Percentiles rank a stretch among this genome's conserved stretches.
phyloP scores from a whole-genome alignment of 1,139 yeast species.

The Suhomyces wounanorum region DNA sequence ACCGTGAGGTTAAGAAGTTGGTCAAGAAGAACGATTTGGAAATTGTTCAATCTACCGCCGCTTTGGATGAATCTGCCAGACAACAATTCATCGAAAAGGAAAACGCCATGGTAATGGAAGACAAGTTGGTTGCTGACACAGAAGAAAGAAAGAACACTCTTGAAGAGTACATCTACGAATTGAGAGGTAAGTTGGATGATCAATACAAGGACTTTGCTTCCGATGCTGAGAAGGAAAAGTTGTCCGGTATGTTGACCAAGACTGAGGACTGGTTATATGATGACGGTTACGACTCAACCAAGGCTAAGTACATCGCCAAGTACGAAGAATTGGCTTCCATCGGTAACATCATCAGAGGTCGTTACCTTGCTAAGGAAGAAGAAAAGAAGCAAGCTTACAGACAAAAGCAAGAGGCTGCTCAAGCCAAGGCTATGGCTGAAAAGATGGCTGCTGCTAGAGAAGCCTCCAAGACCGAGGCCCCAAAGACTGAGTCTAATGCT shows the following conservation, averaged over 20 bases:
- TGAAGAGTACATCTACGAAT: constrained; percentile 96
- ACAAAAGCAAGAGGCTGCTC: constrained; percentile 86
- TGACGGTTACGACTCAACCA: constrained; percentile 93
- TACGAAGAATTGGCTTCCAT: constrained; percentile 94
- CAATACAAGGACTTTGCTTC: constrained; percentile 86
- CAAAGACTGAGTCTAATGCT: constrained; percentile 21
- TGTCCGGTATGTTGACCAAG: constrained; percentile 70
- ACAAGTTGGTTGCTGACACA: constrained; percentile 96
- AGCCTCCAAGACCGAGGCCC: constrained; percentile 34
- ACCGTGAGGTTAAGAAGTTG: constrained; percentile 87
- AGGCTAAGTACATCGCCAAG: constrained; percentile 96
- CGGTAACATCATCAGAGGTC: constrained; percentile 94
- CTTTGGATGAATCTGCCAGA: constrained; percentile 63
- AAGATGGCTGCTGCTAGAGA: constrained; percentile 83
- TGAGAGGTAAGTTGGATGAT: constrained; percentile 96
- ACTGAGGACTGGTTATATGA: constrained; percentile 99
- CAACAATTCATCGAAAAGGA: constrained; percentile 75
- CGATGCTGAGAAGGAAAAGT: constrained; percentile 83
- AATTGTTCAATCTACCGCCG: constrained; percentile 57
- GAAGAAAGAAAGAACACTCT: constrained; percentile 98
- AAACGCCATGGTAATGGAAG: constrained; percentile 80
- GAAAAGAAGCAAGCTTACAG: constrained; percentile 89
- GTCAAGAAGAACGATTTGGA: constrained; percentile 85
- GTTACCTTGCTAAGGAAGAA: constrained; percentile 92
- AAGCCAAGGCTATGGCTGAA: constrained; percentile 86